Conservation (phyloP, 495 filamentous ascomycete species). For the Penicillium paxilli region DNA sequence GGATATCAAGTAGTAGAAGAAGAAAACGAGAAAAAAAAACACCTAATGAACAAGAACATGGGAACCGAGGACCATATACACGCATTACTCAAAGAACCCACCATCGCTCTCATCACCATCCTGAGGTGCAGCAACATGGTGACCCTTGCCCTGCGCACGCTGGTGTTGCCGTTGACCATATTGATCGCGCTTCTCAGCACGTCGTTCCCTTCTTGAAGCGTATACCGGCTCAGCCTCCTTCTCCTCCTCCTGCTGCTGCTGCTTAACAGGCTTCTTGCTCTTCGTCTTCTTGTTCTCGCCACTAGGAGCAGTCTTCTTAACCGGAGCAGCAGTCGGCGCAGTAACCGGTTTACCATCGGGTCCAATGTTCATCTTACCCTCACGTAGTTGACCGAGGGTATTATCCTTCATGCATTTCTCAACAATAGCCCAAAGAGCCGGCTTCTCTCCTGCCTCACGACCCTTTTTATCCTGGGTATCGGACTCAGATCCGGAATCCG, state of each 20-base stretch:
- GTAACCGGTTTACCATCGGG: conserved; percentile 22
- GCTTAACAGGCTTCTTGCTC: conserved; percentile 5
- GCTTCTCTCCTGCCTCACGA: conserved; percentile 28
- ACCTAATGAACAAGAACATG: too few species aligned
- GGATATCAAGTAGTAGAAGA: conserved; percentile 20
- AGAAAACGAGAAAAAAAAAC: conserved; percentile 5
- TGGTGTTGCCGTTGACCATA: conserved; percentile 12
- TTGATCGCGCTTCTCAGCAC: conserved; percentile 6
- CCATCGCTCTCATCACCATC: conserved; percentile 54
- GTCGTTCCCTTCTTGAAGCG: conserved; percentile 7
- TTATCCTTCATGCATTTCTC: conserved; percentile 69
- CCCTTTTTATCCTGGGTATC: conserved; percentile 22
- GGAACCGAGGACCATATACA: conserved; percentile 1
- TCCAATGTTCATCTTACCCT: conserved; percentile 45
- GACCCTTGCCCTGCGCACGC: conserved; percentile 9
- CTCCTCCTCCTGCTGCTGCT: conserved; percentile 13
- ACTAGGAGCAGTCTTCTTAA: neutral
- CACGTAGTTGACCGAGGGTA: conserved; percentile 56
- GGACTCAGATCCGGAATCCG: conserved; percentile 15
- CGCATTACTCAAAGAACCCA: conserved; percentile 50
- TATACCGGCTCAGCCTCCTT: neutral
- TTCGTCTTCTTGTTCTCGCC: neutral
- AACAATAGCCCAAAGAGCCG: conserved; percentile 67
- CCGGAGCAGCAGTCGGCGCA: neutral
- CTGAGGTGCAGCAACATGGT: conserved; percentile 8